phyloP scores from a whole-genome alignment of 306 rosid species.

The Crotalaria pallida region DNA sequence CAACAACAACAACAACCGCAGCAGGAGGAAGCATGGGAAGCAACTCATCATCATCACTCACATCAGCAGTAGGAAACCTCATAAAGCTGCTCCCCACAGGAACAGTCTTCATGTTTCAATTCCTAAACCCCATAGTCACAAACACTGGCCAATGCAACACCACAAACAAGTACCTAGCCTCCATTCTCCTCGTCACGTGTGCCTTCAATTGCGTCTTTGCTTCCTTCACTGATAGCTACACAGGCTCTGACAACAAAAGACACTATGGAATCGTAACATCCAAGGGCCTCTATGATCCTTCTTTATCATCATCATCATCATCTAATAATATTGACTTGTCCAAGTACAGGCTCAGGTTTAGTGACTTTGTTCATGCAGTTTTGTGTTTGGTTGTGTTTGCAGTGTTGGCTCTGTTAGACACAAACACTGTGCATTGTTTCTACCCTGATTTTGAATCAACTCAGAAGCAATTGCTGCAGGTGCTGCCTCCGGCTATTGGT shows the following conservation, averaged over 20 bases:
- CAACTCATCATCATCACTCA: constrained; percentile 31
- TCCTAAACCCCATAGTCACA: constrained; percentile 59
- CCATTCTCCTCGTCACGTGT: constrained; percentile 32
- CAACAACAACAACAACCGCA: no score
- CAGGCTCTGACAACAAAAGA: constrained; percentile 39
- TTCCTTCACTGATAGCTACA: constrained; percentile 78
- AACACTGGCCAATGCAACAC: constrained; percentile 58
- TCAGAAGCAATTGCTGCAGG: constrained; percentile 42
- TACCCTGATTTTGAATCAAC: constrained; percentile 48
- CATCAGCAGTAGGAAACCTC: constrained; percentile 53
- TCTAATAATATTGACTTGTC: constrained; percentile 34
- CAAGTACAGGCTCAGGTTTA: constrained; percentile 34
- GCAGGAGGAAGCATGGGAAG: neutral
- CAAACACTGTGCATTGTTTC: constrained; percentile 55
- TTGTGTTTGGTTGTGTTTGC: constrained; percentile 50
- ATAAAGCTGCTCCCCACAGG: constrained; percentile 76
- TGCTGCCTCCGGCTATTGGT: constrained; percentile 55
- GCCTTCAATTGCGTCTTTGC: constrained; percentile 60
- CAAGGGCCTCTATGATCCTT: constrained; percentile 67
- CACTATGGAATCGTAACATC: constrained; percentile 54
- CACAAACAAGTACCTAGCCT: constrained; percentile 43
- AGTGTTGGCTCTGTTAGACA: constrained; percentile 46
- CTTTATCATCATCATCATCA: constrained; percentile 31
- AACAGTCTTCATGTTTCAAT: constrained; percentile 68
- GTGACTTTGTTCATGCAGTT: constrained; percentile 68